phyloP scores from a whole-genome alignment of 805 yeast species.

The Saccharomycopsis vini region DNA sequence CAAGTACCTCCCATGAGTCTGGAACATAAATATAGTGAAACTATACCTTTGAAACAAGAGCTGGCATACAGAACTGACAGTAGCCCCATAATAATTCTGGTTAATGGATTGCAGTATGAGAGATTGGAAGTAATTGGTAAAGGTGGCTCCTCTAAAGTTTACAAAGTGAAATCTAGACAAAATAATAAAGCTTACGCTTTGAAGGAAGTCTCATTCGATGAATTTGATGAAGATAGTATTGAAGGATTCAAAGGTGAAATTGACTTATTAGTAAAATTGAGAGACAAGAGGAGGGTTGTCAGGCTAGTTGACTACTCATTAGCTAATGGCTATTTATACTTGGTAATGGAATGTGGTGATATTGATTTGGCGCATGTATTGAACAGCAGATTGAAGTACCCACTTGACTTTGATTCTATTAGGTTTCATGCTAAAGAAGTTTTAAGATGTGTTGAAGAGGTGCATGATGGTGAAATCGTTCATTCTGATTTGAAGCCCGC shows the following conservation, averaged over 20 bases:
- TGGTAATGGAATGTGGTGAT: slow-evolving; percentile 95
- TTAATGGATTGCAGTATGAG: slow-evolving; percentile 61
- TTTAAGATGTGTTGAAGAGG: slow-evolving; percentile 74
- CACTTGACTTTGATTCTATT: slow-evolving; percentile 66
- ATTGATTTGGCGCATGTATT: slow-evolving; percentile 80
- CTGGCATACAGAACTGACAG: too few relatives aligned
- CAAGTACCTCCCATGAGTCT: too few relatives aligned
- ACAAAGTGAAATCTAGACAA: slow-evolving; percentile 49
- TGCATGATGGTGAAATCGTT: slow-evolving; percentile 80
- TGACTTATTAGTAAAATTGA: slow-evolving; percentile 54
- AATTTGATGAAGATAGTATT: slow-evolving; percentile 66
- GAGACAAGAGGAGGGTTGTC: slow-evolving; percentile 64
- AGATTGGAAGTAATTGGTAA: slow-evolving; percentile 72
- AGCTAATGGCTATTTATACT: slow-evolving; percentile 48
- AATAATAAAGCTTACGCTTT: slow-evolving; percentile 63
- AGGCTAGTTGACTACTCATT: slow-evolving; percentile 67
- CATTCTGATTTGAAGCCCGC: slow-evolving; percentile 73
- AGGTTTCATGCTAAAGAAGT: slow-evolving; percentile 72
- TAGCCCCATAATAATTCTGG: too few relatives aligned
- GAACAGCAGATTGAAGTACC: slow-evolving; percentile 39
- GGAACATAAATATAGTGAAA: too few relatives aligned
- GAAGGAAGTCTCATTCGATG: slow-evolving; percentile 73
- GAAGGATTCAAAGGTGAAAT: slow-evolving; percentile 87
- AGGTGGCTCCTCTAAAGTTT: slow-evolving; percentile 91
- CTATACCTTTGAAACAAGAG: not conserved